Conservation (phyloP, 345 rosid species). For the Excoecaria agallocha region DNA sequence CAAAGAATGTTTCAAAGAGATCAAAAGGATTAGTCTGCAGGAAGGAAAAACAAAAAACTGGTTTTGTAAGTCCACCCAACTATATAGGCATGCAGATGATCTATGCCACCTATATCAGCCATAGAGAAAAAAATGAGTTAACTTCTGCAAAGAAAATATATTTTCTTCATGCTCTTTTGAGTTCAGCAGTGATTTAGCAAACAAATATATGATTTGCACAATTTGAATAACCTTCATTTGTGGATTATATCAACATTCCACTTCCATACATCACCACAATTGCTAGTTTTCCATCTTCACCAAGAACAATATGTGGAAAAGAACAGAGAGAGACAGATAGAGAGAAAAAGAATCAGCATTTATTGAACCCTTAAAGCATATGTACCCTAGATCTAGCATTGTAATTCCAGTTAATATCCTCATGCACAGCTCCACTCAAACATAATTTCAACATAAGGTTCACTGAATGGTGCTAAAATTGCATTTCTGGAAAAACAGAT, state of each 20-base stretch:
- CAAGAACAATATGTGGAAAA: neutral
- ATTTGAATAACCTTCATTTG: neutral
- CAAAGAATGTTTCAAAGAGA: conserved; percentile 95
- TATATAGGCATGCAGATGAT: conserved; percentile 1
- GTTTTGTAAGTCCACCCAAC: conserved; percentile 13
- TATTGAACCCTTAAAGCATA: neutral
- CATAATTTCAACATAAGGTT: neutral
- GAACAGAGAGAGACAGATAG: neutral
- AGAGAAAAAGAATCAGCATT: neutral
- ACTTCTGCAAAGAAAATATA: neutral
- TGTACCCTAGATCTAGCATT: neutral
- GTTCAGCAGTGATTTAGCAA: neutral
- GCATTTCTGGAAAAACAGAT: conserved; percentile 1
- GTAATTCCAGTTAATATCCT: neutral
- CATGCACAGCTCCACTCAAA: neutral
- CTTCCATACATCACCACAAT: neutral
- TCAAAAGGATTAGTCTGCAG: conserved; percentile 92
- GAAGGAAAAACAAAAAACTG: conserved; percentile 5
- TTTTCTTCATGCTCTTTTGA: neutral
- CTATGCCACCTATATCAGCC: conserved; percentile 2
- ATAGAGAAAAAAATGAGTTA: neutral
- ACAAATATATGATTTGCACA: conserved; percentile 1
- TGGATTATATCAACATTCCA: neutral
- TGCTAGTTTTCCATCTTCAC: neutral
- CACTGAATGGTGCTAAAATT: neutral